Evolutionary conservation across 129 eudicot species (phyloP).

Genomic region (Kitagawia praeruptora): DNA sequence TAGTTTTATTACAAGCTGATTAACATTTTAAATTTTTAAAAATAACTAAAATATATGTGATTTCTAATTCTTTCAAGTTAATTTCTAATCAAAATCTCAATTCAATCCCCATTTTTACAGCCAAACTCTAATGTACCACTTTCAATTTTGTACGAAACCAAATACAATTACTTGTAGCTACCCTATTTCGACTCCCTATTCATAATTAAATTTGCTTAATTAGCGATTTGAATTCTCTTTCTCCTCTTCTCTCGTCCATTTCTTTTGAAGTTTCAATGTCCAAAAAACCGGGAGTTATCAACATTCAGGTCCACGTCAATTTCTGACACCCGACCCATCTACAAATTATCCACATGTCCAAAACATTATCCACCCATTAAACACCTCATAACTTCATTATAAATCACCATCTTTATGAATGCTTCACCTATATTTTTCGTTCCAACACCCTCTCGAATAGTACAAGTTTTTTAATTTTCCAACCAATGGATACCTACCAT

Average conservation of each 20-base stretch:
- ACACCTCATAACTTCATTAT: not conserved
- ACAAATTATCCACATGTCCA: not conserved
- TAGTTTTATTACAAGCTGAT: too few species aligned
- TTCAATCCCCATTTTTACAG: too few species aligned
- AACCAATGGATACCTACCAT: constrained; percentile 20
- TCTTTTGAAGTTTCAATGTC: not conserved
- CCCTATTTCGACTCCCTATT: too few species aligned
- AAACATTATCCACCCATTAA: not conserved
- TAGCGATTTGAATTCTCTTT: not conserved
- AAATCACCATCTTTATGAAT: not conserved
- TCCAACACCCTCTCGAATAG: not conserved
- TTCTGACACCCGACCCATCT: constrained; percentile 6
- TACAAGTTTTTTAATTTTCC: not conserved
- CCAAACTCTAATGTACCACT: too few species aligned
- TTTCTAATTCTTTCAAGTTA: too few species aligned
- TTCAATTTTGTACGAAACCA: not conserved
- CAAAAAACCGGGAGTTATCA: not conserved
- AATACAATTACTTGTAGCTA: not conserved
- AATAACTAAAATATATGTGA: too few species aligned
- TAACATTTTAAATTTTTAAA: too few species aligned
- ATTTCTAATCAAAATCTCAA: too few species aligned
- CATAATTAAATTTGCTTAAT: too few species aligned
- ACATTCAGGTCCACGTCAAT: not conserved
- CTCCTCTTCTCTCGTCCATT: not conserved
- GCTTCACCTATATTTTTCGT: not conserved